Evolutionary conservation across 1,284 basidiomycete species (phyloP), one percentile per base, ranked within the genome.

Genomic region (Papiliotrema fonsecae): DNA sequence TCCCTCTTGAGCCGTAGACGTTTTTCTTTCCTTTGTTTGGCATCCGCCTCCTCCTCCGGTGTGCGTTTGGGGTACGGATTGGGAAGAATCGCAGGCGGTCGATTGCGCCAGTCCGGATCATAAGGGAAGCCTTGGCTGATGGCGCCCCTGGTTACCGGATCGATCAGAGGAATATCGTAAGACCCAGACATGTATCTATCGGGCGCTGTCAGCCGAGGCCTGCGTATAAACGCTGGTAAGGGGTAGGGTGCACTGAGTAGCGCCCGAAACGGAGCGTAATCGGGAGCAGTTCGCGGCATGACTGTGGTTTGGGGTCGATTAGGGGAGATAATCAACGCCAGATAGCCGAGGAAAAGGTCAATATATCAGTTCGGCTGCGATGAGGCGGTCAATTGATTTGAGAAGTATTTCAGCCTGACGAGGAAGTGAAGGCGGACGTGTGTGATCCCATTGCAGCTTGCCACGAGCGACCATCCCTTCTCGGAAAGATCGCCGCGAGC

Each of bases 181-280:
- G 30, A n/a, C 30, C n/a, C 10, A n/a, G n/a, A n/a, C n/a, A n/a
- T n/a, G n/a, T n/a, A n/a, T n/a, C n/a, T n/a, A n/a, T n/a, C n/a
- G n/a, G n/a, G n/a, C n/a, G n/a, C n/a, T n/a, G n/a, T n/a, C n/a
- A n/a, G n/a, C n/a, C n/a, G n/a, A n/a, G n/a, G n/a, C n/a, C n/a
- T n/a, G n/a, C n/a, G n/a, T n/a, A n/a, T n/a, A n/a, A n/a, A n/a
- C n/a, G n/a, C n/a, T n/a, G 40, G 40, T 3, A 42, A 19, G 25
- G 40, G 40, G 21, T 42, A 42, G 3, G 40, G 40, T 6, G 40
- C 40, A 26, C 40, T 19, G 40, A 42, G 40, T 4, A 42, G 10
- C 40, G 40, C 40, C n/a, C 44, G 44, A 24, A 18, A n/a, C 5
- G 32, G 21, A 7, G 45, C 26, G 37, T 16, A 47, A 27, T 39